Base-by-base conservation (phyloP, 1,284 basidiomycete species). In the Phlebopus sp. region DNA sequence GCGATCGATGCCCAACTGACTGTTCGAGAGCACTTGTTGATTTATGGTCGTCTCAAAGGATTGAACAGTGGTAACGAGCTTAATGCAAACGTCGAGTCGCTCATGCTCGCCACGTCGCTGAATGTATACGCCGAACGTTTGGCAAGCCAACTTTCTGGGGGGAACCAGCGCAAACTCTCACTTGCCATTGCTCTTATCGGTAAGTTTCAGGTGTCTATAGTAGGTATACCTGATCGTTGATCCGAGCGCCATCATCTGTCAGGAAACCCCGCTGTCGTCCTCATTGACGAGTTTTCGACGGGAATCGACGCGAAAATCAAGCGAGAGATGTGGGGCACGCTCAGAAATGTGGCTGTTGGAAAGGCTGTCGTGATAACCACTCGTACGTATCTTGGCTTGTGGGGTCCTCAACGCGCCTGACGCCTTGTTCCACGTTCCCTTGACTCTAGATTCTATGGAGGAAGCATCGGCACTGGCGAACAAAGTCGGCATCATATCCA, bases 281-380 rank as follows among this genome's bases (percentile, higher is more conserved):
- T 91, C 34, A 87, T 92, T 37, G 90, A 92, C 58, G 88, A 92
- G 62, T 90, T 90, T 60, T 88, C 84, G 2, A 89, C 86, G 1
- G 90, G 90, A 4, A 82, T 91, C 19, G 90, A 91, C 62, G 84
- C 88, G 3, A 88, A 82, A 67, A 89, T 84, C 73, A 91, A 90
- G 66, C 73, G 89, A 37, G 85, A 90, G 19, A 87, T 91, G 76
- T 92, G 89, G 89, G 72, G 72, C 14, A 88, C 85, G 0, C 69
- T 91, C 39, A 73, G 82, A 49, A 76, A 76, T 32, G 81, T 86
- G 4, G 72, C 82, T 1, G 71, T 76, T 30, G 80, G 84, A 41
- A 83, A 86, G 62, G 78, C 82, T 2, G 76, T 86, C 19, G 72
- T 86, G 25, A 80, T 86, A 45, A 86, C 83, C 1, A 87, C 83